Conservation (phyloP, 2,329 filamentous ascomycete genomes). For the Cryphonectria nitschkei region DNA sequence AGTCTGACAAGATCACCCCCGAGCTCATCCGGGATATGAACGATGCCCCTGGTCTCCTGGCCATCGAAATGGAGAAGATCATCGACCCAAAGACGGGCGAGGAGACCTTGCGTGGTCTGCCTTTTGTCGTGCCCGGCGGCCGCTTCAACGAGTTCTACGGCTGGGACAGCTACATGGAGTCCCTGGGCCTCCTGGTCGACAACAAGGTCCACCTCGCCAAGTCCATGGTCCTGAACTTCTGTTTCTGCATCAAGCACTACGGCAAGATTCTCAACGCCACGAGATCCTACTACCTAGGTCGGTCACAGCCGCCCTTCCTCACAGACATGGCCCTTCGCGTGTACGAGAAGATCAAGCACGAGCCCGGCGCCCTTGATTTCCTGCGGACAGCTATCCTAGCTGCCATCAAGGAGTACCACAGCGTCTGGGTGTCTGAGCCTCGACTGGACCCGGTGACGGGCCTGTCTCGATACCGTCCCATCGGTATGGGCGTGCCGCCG, state of each 20-base stretch:
- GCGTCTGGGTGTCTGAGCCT: slow-evolving; percentile 81
- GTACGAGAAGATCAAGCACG: slow-evolving; percentile 89
- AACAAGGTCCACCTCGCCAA: slow-evolving; percentile 87
- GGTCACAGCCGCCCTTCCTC: slow-evolving; percentile 94
- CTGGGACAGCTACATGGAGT: slow-evolving; percentile 99
- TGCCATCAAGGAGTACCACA: slow-evolving; percentile 96
- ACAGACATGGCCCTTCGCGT: slow-evolving; percentile 96
- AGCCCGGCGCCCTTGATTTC: slow-evolving; percentile 80
- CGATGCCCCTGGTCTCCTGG: slow-evolving; percentile 83
- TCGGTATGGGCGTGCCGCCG: slow-evolving; percentile 83
- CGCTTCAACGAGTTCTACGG: slow-evolving; percentile 98
- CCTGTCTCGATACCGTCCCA: slow-evolving; percentile 81
- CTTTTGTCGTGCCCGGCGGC: slow-evolving; percentile 96
- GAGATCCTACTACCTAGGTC: slow-evolving; percentile 89
- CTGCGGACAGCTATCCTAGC: slow-evolving; percentile 79
- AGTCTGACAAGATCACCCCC: slow-evolving; percentile 68
- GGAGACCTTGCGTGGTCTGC: slow-evolving; percentile 75
- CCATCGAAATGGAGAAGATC: slow-evolving; percentile 83
- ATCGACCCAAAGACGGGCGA: slow-evolving; percentile 69
- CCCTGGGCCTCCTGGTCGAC: slow-evolving; percentile 83
- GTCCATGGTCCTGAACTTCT: slow-evolving; percentile 94
- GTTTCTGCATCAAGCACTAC: slow-evolving; percentile 97
- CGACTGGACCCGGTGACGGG: slow-evolving; percentile 78
- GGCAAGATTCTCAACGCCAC: slow-evolving; percentile 98
- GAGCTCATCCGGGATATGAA: slow-evolving; percentile 84